Percentiles rank a stretch among this genome's conserved stretches.
Evolutionary conservation across 176 grass and related monocot genomes (phyloP).

Genomic region (Rhynchospora tenuis): DNA sequence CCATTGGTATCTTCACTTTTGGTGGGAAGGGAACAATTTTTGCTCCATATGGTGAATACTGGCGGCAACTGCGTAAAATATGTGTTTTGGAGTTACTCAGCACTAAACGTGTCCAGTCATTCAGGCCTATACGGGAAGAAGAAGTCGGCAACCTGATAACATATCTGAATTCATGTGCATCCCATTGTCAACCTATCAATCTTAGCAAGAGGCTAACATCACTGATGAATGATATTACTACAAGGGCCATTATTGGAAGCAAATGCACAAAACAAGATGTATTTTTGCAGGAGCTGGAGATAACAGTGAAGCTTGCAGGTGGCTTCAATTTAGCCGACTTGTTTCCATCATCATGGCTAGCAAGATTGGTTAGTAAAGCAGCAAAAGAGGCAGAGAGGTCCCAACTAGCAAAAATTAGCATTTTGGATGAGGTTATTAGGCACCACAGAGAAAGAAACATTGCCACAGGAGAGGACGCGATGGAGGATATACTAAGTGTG

Average conservation of each 20-base stretch:
- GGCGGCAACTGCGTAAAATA: conserved; percentile 35
- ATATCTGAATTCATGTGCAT: neutral
- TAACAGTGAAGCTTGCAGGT: neutral
- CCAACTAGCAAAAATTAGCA: neutral
- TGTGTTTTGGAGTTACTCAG: conserved; percentile 30
- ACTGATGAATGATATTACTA: conserved; percentile 4
- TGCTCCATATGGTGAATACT: conserved; percentile 21
- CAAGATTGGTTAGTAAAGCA: conserved; percentile 17
- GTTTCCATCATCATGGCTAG: conserved; percentile 42
- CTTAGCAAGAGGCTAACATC: conserved; percentile 18
- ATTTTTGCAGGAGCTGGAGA: conserved; percentile 6
- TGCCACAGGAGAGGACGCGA: neutral
- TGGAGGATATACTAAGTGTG: conserved; percentile 40
- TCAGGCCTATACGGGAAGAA: conserved; percentile 23
- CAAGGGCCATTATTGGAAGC: conserved; percentile 25
- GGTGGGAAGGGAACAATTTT: conserved; percentile 22
- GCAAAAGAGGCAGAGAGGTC: neutral
- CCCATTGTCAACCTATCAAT: neutral
- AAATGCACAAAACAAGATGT: conserved; percentile 12
- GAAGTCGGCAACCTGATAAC: conserved; percentile 23
- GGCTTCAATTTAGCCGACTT: conserved; percentile 47
- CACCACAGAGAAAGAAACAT: neutral
- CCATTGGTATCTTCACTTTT: neutral
- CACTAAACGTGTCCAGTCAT: conserved; percentile 26
- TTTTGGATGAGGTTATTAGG: neutral